Conservation (phyloP, 129 eudicot species). For the Gnaphalium uliginosum region DNA sequence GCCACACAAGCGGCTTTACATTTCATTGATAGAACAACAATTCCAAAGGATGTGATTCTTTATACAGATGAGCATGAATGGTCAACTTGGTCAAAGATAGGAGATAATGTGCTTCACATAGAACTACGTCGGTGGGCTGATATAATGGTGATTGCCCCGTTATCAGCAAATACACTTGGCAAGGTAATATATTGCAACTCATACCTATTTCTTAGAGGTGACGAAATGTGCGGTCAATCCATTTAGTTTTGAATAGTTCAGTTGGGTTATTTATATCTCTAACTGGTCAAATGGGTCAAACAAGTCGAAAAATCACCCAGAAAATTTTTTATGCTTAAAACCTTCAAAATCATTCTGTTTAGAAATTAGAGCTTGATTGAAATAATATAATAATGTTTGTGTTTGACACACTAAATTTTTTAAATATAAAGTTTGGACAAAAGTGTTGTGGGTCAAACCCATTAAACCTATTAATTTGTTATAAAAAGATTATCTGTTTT, state of each 20-base stretch:
- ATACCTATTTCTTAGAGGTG: background rate
- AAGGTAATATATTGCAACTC: slow-evolving; percentile 47
- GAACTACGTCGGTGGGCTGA: slow-evolving; percentile 94
- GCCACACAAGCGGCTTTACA: slow-evolving; percentile 74
- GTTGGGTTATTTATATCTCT: background rate
- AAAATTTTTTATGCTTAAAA: background rate
- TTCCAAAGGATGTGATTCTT: slow-evolving; percentile 63
- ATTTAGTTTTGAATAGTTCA: background rate
- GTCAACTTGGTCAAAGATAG: slow-evolving; percentile 79
- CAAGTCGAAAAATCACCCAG: background rate
- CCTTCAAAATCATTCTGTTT: background rate
- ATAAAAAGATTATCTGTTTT: no score
- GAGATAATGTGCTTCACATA: slow-evolving; percentile 82
- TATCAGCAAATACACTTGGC: slow-evolving; percentile 91
- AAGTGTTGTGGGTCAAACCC: background rate
- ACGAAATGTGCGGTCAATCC: background rate
- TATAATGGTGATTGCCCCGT: slow-evolving; percentile 90
- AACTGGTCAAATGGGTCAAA: background rate
- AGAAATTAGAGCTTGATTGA: background rate
- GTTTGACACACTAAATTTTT: background rate
- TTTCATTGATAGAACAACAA: slow-evolving; percentile 62
- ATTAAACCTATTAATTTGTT: background rate
- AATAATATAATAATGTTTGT: background rate
- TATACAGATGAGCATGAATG: slow-evolving; percentile 93
- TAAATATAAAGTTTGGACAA: background rate